Evolutionary conservation across 2,329 filamentous ascomycete species (phyloP).

Genomic region (Fusarium goolgardi): DNA sequence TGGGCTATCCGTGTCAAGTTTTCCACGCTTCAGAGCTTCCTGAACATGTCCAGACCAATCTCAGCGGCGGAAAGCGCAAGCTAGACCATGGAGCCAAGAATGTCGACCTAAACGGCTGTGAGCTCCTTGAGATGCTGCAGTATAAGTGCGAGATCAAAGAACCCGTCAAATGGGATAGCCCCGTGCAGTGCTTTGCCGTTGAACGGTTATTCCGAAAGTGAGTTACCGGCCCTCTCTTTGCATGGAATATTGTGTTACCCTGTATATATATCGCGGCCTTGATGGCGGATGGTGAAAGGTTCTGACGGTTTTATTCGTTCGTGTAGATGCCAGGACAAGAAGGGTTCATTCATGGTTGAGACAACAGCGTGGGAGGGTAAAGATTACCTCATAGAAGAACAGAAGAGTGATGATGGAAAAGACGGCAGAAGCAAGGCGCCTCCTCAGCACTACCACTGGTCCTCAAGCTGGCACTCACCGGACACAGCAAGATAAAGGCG

Average conservation of each 20-base stretch:
- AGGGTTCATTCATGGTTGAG: conserved; percentile 69
- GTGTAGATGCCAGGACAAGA: conserved; percentile 67
- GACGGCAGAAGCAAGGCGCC: conserved; percentile 31
- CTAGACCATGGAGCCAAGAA: conserved; percentile 52
- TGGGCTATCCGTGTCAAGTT: conserved; percentile 68
- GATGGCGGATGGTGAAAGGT: not conserved
- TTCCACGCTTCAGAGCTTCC: conserved; percentile 66
- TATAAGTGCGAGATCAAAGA: conserved; percentile 68
- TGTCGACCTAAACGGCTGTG: conserved; percentile 66
- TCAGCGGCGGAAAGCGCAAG: conserved; percentile 65
- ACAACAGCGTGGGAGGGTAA: conserved; percentile 71
- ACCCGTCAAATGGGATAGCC: conserved; percentile 58
- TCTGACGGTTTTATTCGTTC: conserved; percentile 15
- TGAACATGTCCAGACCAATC: conserved; percentile 60
- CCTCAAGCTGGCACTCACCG: conserved; percentile 52
- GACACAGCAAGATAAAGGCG: conserved; percentile 44
- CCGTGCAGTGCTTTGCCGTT: conserved; percentile 67
- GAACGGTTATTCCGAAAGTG: conserved; percentile 71
- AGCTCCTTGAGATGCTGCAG: conserved; percentile 69
- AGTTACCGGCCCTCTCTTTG: conserved; percentile 43
- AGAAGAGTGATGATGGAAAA: conserved; percentile 27
- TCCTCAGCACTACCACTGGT: conserved; percentile 50
- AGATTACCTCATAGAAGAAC: conserved; percentile 26
- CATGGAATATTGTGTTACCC: not conserved
- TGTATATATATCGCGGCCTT: not conserved